Evolutionary conservation across 176 grass and related monocot genomes (phyloP).

Genomic region (Dendrocalamus sinicus): DNA sequence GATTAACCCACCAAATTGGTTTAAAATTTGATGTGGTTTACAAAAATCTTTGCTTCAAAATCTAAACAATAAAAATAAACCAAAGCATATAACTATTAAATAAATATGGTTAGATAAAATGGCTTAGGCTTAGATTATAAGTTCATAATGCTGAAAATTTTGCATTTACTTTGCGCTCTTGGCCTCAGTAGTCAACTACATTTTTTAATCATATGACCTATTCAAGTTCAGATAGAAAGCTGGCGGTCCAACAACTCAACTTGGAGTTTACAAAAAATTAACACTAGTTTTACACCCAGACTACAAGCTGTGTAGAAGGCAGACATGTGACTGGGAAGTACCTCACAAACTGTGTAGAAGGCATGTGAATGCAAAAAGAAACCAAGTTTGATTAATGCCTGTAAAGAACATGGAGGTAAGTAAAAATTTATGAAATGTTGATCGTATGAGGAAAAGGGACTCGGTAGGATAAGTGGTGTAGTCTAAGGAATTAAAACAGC

Average conservation of each 20-base stretch:
- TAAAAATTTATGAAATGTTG: background rate
- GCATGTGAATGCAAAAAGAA: conserved; percentile 47
- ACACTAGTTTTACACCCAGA: conserved; percentile 6
- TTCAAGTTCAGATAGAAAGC: background rate
- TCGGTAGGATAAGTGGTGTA: background rate
- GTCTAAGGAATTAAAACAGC: background rate
- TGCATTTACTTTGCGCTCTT: background rate
- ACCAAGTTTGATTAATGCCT: conserved; percentile 52
- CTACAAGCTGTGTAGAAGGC: too few relatives aligned
- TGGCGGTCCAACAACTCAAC: background rate
- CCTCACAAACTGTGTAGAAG: conserved; percentile 54
- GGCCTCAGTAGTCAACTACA: background rate
- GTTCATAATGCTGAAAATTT: background rate
- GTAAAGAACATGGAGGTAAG: conserved; percentile 21
- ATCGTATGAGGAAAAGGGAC: background rate
- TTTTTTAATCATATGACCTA: background rate
- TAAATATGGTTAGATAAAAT: background rate
- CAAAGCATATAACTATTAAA: too few relatives aligned
- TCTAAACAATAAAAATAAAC: too few relatives aligned
- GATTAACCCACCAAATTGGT: too few relatives aligned
- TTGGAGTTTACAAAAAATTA: background rate
- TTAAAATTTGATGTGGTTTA: too few relatives aligned
- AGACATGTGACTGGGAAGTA: background rate
- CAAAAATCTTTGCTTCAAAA: too few relatives aligned
- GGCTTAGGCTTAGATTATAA: background rate